Evolutionary conservation across 2,329 filamentous ascomycete species (phyloP), one percentile per base, ranked within the genome.

Genomic region (Claviceps fusiformis): DNA sequence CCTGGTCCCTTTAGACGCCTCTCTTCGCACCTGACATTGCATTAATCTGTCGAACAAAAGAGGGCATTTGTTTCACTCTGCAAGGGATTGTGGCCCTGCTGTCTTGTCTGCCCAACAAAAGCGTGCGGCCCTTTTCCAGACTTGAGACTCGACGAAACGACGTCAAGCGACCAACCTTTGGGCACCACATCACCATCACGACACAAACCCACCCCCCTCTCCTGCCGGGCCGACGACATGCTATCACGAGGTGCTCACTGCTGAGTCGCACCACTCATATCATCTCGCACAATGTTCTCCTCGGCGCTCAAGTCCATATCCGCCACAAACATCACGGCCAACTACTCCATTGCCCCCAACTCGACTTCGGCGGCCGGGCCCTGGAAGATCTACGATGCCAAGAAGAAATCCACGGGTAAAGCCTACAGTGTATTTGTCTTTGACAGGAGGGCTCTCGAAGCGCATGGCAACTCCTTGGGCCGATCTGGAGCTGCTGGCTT

Each of bases 311-410:
- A 97, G 73, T 95, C 92, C 60, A 92, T 97, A 69, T 86, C 85
- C 60, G 92, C 81, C 63, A 78, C 87, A 58, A 95, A 96, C 72
- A 97, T 98, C 73, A 85, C 84, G 57, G 84, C 86, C 67, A 95
- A 95, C 73, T 98, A 98, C 72, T 82, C 86, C 62, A 77, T 97
- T 61, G 85, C 89, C 27, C 78, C 84, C 31, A 82, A 81, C 57
- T 81, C 87, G 11, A 85, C 82, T n/a, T 87, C 89, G 53, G 82
- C 82, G 53, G 88, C 91, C 17, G 93, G 93, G 19, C 89, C 91
- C 56, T 98, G 93, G 93, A 95, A 90, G 74, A 93, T 98, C 65
- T 92, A 92, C 77, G 91, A 96, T 73, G 91, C 88, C 57, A 97
- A 95, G 76, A 95, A 95, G 74, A 97, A 96, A 73, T 89, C 87